phyloP scores from a whole-genome alignment of 306 rosid species.

The Prinsepia uniflora region DNA sequence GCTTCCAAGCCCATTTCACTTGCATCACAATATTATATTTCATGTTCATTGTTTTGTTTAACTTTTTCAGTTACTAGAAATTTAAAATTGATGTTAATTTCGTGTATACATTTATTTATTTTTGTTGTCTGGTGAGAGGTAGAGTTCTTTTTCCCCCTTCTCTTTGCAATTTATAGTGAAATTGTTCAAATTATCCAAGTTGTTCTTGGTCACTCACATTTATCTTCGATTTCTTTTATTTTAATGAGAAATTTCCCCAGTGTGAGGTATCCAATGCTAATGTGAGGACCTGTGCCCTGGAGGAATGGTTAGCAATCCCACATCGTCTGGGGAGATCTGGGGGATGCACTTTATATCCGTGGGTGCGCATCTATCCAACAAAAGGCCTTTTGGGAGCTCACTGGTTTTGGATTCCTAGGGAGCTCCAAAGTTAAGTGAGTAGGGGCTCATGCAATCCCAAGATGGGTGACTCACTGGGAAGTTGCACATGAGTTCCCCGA shows the following conservation, averaged over 20 bases:
- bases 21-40: neutral
- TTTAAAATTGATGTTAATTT: neutral
- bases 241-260: neutral
- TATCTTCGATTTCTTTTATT: neutral
- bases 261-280: neutral
- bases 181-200: neutral
- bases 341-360: too few relatives aligned
- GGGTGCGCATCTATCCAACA: too few relatives aligned
- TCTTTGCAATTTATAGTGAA: neutral
- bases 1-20: slow-evolving; percentile 7
- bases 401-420: too few relatives aligned
- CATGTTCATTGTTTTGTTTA: neutral
- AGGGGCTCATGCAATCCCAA: too few relatives aligned
- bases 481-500: too few relatives aligned
- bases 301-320: too few relatives aligned
- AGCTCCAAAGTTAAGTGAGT: too few relatives aligned
- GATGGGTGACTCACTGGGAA: too few relatives aligned
- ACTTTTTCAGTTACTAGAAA: neutral
- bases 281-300: too few relatives aligned
- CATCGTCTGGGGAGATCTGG: too few relatives aligned
- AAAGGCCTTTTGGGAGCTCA: too few relatives aligned
- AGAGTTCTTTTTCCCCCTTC: neutral
- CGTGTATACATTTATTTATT: neutral
- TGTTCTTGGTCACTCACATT: neutral
- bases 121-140: slow-evolving; percentile 1